These are phyloP conservation scores for Pseudonitzschia pungens DNA, from an alignment of 108 stramenopile species.

Conservation along the genomic window DNA sequence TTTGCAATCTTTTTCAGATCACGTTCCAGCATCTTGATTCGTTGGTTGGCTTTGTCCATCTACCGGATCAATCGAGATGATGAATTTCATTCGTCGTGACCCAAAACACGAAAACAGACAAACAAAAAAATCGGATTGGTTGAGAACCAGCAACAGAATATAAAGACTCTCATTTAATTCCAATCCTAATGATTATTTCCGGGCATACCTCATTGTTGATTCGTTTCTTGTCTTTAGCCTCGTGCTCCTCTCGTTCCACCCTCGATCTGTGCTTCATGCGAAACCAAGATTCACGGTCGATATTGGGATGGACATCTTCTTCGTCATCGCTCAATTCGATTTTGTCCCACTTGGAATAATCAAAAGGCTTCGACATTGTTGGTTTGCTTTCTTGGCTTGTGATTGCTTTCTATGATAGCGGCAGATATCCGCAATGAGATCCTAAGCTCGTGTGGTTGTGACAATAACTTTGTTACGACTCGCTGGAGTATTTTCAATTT, in stretches of 20 bases:
- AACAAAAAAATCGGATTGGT: neutral
- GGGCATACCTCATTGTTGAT: constrained; percentile 69
- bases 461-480: no score
- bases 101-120: neutral
- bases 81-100: neutral
- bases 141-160: no score
- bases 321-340: constrained; percentile 98
- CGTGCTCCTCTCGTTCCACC: constrained; percentile 91
- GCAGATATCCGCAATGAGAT: neutral
- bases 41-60: constrained; percentile 82
- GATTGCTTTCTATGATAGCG: neutral
- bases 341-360: constrained; percentile 98
- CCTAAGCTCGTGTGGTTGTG: no score
- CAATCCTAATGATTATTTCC: no score
- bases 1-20: constrained; percentile 51
- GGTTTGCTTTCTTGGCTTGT: neutral
- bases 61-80: constrained; percentile 14
- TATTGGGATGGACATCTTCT: constrained; percentile 98
- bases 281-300: constrained; percentile 96
- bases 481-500: no score
- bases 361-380: constrained; percentile 86
- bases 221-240: constrained; percentile 85
- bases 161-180: no score
- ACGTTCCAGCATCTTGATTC: constrained; percentile 78
- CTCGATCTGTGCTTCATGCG: constrained; percentile 93